Evolutionary conservation across 257 asterid species (phyloP).

Genomic region (Scutellaria baicalensis): DNA sequence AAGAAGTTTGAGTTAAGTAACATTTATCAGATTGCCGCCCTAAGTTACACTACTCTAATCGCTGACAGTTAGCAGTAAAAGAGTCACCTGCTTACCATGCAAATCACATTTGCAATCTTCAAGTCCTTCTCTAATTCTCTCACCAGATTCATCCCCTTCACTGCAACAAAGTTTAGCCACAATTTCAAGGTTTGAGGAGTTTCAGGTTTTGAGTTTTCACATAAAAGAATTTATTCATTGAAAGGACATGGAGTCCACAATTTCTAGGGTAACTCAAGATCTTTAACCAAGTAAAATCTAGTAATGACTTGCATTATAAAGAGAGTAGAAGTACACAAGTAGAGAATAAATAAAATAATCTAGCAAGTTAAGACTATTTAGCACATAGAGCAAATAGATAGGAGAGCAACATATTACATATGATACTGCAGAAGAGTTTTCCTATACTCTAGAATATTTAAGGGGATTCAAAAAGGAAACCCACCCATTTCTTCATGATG

Average conservation of each 20-base stretch:
- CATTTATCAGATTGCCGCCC: not conserved
- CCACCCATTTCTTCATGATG: constrained; percentile 99
- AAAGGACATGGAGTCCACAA: not conserved
- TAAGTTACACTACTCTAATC: constrained; percentile 11
- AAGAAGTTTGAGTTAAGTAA: constrained; percentile 9
- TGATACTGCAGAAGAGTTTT: not conserved
- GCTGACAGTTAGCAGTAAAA: constrained; percentile 26
- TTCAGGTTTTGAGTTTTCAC: constrained; percentile 12
- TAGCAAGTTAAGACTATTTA: constrained; percentile 6
- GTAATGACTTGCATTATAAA: not conserved
- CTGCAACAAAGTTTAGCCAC: constrained; percentile 36
- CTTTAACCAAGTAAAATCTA: not conserved
- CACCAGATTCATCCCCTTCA: constrained; percentile 97
- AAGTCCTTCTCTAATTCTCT: constrained; percentile 94
- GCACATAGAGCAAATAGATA: constrained; percentile 5
- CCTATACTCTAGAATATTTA: not conserved
- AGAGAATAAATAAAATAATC: not conserved
- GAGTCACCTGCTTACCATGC: constrained; percentile 91
- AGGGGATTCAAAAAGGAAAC: constrained; percentile 28
- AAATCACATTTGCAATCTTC: constrained; percentile 97
- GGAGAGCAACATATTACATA: not conserved
- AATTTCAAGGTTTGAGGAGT: constrained; percentile 7
- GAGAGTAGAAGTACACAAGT: not conserved
- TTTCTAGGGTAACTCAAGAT: not conserved
- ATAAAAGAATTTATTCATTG: constrained; percentile 5